Conservation (phyloP, 768 basidiomycete species). For the Suillus occidentalis region DNA sequence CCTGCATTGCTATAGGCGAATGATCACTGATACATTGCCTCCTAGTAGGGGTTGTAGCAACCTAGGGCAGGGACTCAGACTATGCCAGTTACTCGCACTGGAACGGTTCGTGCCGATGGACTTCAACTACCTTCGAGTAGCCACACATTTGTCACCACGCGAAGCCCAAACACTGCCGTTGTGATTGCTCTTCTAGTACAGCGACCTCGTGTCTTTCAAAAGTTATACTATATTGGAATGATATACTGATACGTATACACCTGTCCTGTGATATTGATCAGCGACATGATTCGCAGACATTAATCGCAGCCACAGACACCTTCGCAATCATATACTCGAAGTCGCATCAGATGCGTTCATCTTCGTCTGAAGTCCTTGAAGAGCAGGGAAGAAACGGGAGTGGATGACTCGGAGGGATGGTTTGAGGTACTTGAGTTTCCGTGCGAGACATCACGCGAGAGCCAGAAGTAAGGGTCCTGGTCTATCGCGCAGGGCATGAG, state of each 20-base stretch:
- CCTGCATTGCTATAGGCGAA: neutral
- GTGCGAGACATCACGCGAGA: conserved; percentile 95
- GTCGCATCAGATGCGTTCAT: conserved; percentile 97
- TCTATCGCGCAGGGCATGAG: conserved; percentile 99
- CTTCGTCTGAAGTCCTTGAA: conserved; percentile 97
- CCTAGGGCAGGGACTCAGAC: neutral
- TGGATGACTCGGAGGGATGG: conserved; percentile 74
- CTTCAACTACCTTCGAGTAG: no score
- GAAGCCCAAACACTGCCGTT: no score
- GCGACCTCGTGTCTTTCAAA: no score
- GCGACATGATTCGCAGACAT: neutral
- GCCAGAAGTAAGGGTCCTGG: conserved; percentile 96
- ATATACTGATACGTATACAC: conserved; percentile 26
- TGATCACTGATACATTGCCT: neutral
- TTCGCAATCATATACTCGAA: conserved; percentile 81
- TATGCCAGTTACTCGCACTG: no score
- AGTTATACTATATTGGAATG: no score
- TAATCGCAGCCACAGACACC: conserved; percentile 49
- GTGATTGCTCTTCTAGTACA: no score
- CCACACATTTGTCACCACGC: no score
- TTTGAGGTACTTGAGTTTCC: conserved; percentile 93
- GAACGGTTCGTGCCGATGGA: no score
- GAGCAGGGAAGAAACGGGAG: conserved; percentile 96
- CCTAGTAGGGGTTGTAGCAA: neutral
- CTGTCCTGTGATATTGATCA: conserved; percentile 85